These are phyloP conservation scores for Sanguinoderma infundibulare DNA, from an alignment of 1,284 basidiomycete species.

Conservation along the genomic window DNA sequence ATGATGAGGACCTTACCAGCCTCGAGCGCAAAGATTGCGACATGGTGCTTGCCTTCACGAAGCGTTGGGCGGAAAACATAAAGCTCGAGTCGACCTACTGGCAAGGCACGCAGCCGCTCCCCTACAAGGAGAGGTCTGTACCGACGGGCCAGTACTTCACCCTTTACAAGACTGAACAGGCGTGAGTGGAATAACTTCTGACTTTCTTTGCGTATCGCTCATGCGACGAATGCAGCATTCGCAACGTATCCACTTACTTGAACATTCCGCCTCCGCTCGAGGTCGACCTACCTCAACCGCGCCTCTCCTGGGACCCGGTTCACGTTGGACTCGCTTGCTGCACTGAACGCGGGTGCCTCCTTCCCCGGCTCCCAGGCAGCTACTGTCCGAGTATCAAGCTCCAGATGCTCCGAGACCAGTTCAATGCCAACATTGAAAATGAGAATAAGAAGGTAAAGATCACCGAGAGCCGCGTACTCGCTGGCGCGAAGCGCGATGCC, in stretches of 20 bases:
- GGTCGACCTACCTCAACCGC: conserved; percentile 5
- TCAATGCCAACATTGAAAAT: neutral
- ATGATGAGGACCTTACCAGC: neutral
- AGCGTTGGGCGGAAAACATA: conserved; percentile 9
- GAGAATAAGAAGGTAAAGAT: conserved; percentile 1
- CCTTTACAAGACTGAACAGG: conserved; percentile 11
- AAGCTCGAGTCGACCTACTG: conserved; percentile 10
- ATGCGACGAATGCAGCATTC: neutral
- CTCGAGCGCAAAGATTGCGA: conserved; percentile 3
- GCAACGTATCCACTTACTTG: neutral
- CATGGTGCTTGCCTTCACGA: conserved; percentile 7
- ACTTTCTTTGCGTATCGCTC: neutral
- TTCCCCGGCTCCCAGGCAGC: neutral
- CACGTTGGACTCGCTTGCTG: conserved; percentile 1
- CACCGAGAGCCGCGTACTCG: neutral
- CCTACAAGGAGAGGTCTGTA: conserved; percentile 1
- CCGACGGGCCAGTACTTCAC: conserved; percentile 1
- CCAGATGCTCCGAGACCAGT: neutral
- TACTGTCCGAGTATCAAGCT: neutral
- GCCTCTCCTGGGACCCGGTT: neutral
- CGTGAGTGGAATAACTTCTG: neutral
- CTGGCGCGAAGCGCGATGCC: conserved; percentile 8
- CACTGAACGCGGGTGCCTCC: conserved; percentile 1
- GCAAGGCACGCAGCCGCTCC: conserved; percentile 9
- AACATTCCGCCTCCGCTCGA: conserved; percentile 11